Evolutionary conservation across 805 yeast species (phyloP), one percentile per base, ranked within the genome.

Genomic region (Zygosaccharomyces bailii): DNA sequence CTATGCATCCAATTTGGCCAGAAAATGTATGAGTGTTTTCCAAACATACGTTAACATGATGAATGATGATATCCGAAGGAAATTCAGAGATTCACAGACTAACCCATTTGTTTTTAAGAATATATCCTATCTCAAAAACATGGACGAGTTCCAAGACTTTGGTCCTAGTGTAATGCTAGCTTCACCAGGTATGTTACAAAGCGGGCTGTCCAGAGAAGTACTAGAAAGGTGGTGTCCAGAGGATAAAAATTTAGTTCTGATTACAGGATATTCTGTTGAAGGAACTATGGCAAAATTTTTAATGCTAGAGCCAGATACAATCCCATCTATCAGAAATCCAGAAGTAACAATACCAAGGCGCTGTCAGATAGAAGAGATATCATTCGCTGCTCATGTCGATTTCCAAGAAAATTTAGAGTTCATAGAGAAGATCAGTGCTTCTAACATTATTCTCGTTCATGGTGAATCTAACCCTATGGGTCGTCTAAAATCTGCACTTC

Each of bases 381-480:
- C 98, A 1, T 93, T 93, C 73, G 98, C 99, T n/a, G 99, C 99
- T 0, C 99, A 93, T 66, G 99, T 93, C 17, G 99, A 93, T 62
- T 93, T 84, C 65, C 88, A 86, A 56, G 96, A 93, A 60, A 93
- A 93, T 55, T 72, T 96, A 1, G 86, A 85, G 45, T 93, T 93
- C 59, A 93, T 93, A 47, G 96, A 90, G 54, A 72, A 81, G 48
- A 87, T 93, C 2, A 84, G 84, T 46, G 96, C 99, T 0, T 76
- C 76, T 47, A 81, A 85, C 43, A 86, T 93, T 48, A 88, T 91
- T 46, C 74, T 93, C 43, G 99, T 93, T 2, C 99, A 93, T 65
- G 99, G 99, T 9, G 99, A 93, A 59, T 81, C 93, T 2, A 89
- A 87, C 56, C 96, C 96, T n/a, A 93, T 93, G 98, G 99, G 98